Conservation (phyloP, 306 rosid species). For the Canavalia gladiata region DNA sequence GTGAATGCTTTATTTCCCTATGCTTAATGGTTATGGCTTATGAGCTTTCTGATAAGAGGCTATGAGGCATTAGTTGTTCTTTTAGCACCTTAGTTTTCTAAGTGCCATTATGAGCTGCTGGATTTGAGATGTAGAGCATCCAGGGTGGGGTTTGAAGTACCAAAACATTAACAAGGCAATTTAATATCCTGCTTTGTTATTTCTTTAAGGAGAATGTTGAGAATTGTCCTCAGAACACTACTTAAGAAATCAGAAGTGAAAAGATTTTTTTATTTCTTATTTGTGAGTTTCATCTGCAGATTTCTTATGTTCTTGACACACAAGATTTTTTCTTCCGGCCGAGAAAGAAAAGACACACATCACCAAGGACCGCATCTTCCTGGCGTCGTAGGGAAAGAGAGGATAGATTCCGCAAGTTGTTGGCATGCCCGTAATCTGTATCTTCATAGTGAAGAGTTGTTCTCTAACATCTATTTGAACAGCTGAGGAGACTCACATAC, state of each 20-base stretch:
- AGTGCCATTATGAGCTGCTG: not conserved
- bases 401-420: constrained; percentile 74
- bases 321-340: constrained; percentile 90
- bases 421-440: constrained; percentile 50
- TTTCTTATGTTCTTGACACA: constrained; percentile 89
- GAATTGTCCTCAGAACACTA: too few species aligned
- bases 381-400: constrained; percentile 57
- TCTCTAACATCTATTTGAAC: constrained; percentile 35
- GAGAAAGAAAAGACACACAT: constrained; percentile 55
- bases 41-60: too few species aligned
- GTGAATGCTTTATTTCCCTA: too few species aligned
- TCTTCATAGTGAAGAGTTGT: constrained; percentile 21
- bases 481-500: constrained; percentile 42
- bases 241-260: too few species aligned
- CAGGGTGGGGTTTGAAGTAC: not conserved
- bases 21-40: too few species aligned
- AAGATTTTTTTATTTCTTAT: constrained; percentile 34
- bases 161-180: constrained; percentile 1
- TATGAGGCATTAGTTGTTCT: too few species aligned
- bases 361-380: constrained; percentile 45
- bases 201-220: not conserved
- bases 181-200: constrained; percentile 12
- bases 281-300: constrained; percentile 64
- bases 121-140: not conserved
- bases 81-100: too few species aligned